These are phyloP conservation scores for Dichotomopilus funicola DNA, from an alignment of 2,329 filamentous ascomycete species.

Conservation along the genomic window DNA sequence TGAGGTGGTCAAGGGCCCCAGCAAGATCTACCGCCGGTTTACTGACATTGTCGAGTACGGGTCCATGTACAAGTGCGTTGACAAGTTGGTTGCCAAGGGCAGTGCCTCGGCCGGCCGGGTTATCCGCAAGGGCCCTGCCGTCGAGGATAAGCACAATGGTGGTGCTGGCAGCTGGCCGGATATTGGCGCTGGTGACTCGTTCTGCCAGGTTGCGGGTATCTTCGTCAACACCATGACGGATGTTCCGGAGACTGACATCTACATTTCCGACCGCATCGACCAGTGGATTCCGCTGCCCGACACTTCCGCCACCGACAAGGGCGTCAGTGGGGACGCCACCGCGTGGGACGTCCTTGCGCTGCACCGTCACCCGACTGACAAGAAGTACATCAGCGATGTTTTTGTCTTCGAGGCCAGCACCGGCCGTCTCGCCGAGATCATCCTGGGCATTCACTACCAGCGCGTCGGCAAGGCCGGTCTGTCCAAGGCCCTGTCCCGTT, in stretches of 20 bases:
- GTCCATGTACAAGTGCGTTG: slow-evolving; percentile 28
- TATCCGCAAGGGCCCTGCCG: slow-evolving; percentile 21
- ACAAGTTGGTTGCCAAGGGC: slow-evolving; percentile 25
- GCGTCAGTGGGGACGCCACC: neutral
- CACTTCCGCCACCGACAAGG: neutral
- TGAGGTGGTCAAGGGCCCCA: slow-evolving; percentile 26
- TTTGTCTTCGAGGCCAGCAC: slow-evolving; percentile 29
- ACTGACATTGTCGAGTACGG: slow-evolving; percentile 31
- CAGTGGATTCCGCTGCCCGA: slow-evolving; percentile 29
- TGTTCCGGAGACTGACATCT: slow-evolving; percentile 25
- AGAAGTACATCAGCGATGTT: slow-evolving; percentile 28
- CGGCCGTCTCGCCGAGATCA: slow-evolving; percentile 28
- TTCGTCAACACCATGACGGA: slow-evolving; percentile 33
- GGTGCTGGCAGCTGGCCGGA: slow-evolving; percentile 23
- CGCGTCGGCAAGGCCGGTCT: slow-evolving; percentile 26
- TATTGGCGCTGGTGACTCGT: slow-evolving; percentile 26
- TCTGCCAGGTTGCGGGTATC: slow-evolving; percentile 34
- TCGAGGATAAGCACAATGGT: neutral
- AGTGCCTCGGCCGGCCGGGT: slow-evolving; percentile 27
- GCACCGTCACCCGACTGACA: slow-evolving; percentile 21
- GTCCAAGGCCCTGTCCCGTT: slow-evolving; percentile 1
- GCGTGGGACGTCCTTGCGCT: slow-evolving; percentile 5
- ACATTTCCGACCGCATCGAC: slow-evolving; percentile 29
- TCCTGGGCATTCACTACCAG: slow-evolving; percentile 30
- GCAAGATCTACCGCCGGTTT: slow-evolving; percentile 35